phyloP scores from a whole-genome alignment of 2,329 filamentous ascomycete species.

The Eutypella sp. region DNA sequence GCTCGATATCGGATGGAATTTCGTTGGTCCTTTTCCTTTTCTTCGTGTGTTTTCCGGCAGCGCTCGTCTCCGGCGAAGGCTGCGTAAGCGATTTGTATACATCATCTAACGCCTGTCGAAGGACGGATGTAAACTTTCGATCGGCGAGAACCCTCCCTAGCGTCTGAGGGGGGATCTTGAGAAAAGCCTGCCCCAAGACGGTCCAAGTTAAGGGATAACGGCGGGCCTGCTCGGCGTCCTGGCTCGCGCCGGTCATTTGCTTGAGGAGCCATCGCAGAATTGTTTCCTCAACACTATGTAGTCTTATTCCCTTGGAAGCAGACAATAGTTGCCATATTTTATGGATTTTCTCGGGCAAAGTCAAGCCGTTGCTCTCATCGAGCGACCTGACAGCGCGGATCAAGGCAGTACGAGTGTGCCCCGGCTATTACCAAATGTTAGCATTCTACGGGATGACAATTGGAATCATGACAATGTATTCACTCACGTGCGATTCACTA shows the following conservation, averaged over 20 bases:
- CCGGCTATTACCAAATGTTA: conserved; percentile 15
- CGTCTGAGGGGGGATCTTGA: conserved; percentile 62
- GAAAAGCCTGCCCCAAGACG: conserved; percentile 56
- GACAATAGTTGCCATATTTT: conserved; percentile 46
- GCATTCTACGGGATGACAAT: not conserved
- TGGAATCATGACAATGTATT: conserved; percentile 1
- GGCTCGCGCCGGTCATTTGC: conserved; percentile 46
- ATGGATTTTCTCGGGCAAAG: conserved; percentile 42
- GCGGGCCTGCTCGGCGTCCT: conserved; percentile 46
- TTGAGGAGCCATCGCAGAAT: conserved; percentile 61
- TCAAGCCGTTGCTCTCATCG: conserved; percentile 44
- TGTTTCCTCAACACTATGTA: conserved; percentile 52
- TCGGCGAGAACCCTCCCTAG: conserved; percentile 68
- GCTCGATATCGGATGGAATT: conserved; percentile 33
- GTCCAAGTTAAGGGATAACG: conserved; percentile 56
- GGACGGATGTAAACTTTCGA: conserved; percentile 59
- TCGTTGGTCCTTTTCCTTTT: conserved; percentile 38
- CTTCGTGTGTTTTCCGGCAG: conserved; percentile 22
- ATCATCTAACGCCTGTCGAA: conserved; percentile 63
- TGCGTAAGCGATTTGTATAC: conserved; percentile 31
- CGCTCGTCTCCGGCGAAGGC: conserved; percentile 10
- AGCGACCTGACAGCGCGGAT: conserved; percentile 51
- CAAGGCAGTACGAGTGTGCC: conserved; percentile 35
- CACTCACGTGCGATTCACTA: conserved; percentile 12
- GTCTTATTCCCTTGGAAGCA: conserved; percentile 34